Conservation (phyloP, 2,329 filamentous ascomycete species). For the Cladosporium sp. region DNA sequence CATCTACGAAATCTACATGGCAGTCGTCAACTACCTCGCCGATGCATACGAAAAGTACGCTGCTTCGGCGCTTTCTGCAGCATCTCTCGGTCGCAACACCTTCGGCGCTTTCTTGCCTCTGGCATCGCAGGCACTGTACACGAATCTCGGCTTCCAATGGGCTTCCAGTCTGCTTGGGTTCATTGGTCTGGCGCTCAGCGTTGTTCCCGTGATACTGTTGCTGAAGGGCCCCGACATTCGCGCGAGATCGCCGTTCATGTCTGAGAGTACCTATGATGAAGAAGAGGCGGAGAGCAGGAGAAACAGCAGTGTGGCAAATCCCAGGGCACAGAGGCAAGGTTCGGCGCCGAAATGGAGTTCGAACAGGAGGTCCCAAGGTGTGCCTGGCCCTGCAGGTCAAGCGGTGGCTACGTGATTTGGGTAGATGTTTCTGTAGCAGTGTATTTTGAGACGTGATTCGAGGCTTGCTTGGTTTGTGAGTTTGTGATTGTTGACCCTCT, state of each 20-base stretch:
- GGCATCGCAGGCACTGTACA: slow-evolving; percentile 34
- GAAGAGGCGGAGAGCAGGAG: slow-evolving; percentile 29
- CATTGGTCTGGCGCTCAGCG: slow-evolving; percentile 48
- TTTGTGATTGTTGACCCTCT: neutral
- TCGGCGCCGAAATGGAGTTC: slow-evolving; percentile 15
- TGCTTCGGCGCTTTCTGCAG: slow-evolving; percentile 35
- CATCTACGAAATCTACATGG: slow-evolving; percentile 49
- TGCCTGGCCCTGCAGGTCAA: slow-evolving; percentile 16
- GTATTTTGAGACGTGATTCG: neutral
- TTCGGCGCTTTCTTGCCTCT: slow-evolving; percentile 43
- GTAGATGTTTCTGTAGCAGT: neutral
- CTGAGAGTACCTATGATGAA: slow-evolving; percentile 33
- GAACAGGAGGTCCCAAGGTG: slow-evolving; percentile 9
- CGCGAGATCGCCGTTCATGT: slow-evolving; percentile 34
- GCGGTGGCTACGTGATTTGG: slow-evolving; percentile 1
- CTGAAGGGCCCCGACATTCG: slow-evolving; percentile 33
- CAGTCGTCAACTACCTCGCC: slow-evolving; percentile 49
- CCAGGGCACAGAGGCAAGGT: slow-evolving; percentile 19
- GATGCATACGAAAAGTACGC: slow-evolving; percentile 43
- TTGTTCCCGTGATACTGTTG: slow-evolving; percentile 39
- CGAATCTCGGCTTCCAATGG: slow-evolving; percentile 39
- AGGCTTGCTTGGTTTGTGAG: neutral
- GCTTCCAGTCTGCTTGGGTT: slow-evolving; percentile 39
- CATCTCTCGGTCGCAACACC: slow-evolving; percentile 39
- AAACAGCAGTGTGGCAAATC: slow-evolving; percentile 26